Percentiles rank a stretch among this genome's conserved stretches.
Conservation (phyloP, 2,329 filamentous ascomycete species). For the Nannizziopsis arthrosporioides region DNA sequence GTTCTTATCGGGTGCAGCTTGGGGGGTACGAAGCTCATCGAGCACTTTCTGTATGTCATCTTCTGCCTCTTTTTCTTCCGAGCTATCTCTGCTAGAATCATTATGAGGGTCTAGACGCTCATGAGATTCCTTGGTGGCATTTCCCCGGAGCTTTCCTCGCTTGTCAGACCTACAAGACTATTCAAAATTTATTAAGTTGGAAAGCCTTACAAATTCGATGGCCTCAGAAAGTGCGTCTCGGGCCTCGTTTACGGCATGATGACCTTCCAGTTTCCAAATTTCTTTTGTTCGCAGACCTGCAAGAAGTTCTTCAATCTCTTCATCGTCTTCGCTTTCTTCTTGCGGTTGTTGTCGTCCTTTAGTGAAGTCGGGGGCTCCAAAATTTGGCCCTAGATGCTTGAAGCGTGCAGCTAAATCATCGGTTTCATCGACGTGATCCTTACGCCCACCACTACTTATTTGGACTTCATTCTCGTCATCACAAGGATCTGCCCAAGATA, state of each 20-base stretch:
- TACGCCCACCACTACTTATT: neutral
- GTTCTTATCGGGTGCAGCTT: neutral
- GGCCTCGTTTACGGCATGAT: slow-evolving; percentile 8
- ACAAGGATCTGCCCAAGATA: neutral
- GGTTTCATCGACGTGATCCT: neutral
- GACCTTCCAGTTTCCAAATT: slow-evolving; percentile 7
- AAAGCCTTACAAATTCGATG: slow-evolving; percentile 18
- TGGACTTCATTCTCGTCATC: slow-evolving; percentile 2
- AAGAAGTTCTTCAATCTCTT: slow-evolving; percentile 17
- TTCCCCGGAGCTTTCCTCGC: neutral
- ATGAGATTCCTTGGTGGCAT: neutral
- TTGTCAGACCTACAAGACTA: neutral
- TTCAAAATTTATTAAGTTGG: neutral
- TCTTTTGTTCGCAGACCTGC: slow-evolving; percentile 11
- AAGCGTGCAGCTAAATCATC: neutral
- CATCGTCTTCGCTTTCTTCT: slow-evolving; percentile 10
- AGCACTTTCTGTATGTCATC: slow-evolving; percentile 22
- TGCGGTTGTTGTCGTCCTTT: neutral
- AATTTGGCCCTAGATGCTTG: neutral
- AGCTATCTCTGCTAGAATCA: neutral
- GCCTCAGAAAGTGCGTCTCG: slow-evolving; percentile 15
- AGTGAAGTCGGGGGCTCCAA: neutral
- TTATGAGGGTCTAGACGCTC: slow-evolving; percentile 11
- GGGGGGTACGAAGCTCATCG: slow-evolving; percentile 17
- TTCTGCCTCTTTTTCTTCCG: slow-evolving; percentile 20